Percentiles rank a stretch among this genome's conserved stretches.
Conservation (phyloP, 371 early-diverging fungal genomes). For the Catenaria anguillulae region DNA sequence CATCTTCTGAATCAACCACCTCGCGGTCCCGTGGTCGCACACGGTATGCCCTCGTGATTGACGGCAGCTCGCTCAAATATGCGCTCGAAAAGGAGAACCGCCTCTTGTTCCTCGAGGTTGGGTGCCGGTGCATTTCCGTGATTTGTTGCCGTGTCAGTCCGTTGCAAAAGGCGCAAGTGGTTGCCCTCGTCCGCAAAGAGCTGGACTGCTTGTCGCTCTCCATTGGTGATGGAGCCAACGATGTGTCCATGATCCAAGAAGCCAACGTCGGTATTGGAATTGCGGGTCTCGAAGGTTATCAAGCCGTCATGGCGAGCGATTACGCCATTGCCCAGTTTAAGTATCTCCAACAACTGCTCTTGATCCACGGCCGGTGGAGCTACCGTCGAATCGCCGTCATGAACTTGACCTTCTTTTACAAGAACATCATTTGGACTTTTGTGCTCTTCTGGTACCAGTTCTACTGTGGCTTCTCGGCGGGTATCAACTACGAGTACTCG, state of each 20-base stretch:
- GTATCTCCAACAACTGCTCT: conserved; percentile 47
- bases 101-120: conserved; percentile 32
- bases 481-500: not conserved
- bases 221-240: conserved; percentile 83
- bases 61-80: conserved; percentile 70
- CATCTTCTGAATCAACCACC: conserved; percentile 8
- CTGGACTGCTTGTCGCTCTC: conserved; percentile 58
- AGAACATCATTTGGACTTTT: conserved; percentile 59
- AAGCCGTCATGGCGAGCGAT: conserved; percentile 80
- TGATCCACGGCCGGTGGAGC: conserved; percentile 76
- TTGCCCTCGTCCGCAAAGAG: conserved; percentile 43
- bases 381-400: conserved; percentile 57
- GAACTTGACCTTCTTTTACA: conserved; percentile 64
- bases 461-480: conserved; percentile 30
- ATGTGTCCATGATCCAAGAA: conserved; percentile 94
- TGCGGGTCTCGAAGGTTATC: conserved; percentile 84
- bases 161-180: conserved; percentile 76
- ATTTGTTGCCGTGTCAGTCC: conserved; percentile 83
- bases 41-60: conserved; percentile 61
- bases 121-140: conserved; percentile 53
- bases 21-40: conserved; percentile 11
- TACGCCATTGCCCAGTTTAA: conserved; percentile 78
- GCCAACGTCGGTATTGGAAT: conserved; percentile 92
- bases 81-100: conserved; percentile 44
- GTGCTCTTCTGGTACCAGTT: conserved; percentile 72